These are phyloP conservation scores for Dendrocalamus sinicus DNA, from an alignment of 176 grass and related monocot genomes.

Conservation along the genomic window DNA sequence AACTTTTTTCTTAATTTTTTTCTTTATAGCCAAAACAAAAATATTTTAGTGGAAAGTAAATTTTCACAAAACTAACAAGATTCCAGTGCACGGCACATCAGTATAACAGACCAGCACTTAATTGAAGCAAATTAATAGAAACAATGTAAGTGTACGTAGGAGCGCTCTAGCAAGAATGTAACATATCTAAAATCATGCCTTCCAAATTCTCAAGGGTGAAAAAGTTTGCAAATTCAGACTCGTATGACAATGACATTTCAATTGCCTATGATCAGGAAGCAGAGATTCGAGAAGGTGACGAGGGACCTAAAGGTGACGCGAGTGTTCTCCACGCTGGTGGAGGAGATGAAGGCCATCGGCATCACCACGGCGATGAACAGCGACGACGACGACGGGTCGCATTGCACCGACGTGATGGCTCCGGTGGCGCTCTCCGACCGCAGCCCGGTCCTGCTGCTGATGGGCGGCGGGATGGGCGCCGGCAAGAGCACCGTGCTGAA, in stretches of 20 bases:
- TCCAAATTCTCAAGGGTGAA: background rate
- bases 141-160: background rate
- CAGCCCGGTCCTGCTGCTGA: conserved; percentile 66
- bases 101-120: background rate
- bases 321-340: conserved; percentile 80
- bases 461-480: conserved; percentile 84
- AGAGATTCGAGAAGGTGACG: conserved; percentile 76
- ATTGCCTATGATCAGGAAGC: conserved; percentile 60
- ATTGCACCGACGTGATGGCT: conserved; percentile 77
- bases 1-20: background rate
- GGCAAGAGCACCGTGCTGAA: conserved; percentile 88
- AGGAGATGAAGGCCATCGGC: conserved; percentile 95
- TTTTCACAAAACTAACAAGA: too few species aligned
- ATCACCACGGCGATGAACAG: background rate
- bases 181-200: background rate
- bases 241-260: background rate
- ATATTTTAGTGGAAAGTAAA: background rate
- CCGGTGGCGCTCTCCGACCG: conserved; percentile 53
- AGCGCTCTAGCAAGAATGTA: too few species aligned
- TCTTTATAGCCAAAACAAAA: background rate
- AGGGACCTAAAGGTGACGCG: conserved; percentile 81
- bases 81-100: too few species aligned
- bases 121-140: background rate
- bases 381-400: background rate
- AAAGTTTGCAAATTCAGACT: background rate